phyloP scores from a whole-genome alignment of 306 rosid species.

The Cucurbita moschata region DNA sequence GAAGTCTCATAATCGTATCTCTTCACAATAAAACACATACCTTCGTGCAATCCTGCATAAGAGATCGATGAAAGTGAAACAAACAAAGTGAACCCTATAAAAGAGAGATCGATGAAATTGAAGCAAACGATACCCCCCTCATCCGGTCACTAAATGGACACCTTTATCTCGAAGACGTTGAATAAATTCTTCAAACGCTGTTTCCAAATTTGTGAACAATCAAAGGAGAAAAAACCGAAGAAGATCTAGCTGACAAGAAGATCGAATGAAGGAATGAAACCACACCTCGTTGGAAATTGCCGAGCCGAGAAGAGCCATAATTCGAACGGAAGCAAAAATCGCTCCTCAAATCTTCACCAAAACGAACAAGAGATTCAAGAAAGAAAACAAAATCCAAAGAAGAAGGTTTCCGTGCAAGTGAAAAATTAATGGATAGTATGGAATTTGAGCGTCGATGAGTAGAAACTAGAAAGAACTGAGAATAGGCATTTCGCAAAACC shows the following conservation, averaged over 20 bases:
- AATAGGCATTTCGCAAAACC: not conserved
- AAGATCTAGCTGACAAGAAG: not conserved
- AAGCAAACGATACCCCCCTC: not conserved
- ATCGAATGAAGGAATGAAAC: not conserved
- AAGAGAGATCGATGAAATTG: not conserved
- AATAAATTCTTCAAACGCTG: not conserved
- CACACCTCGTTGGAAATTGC: constrained; percentile 49
- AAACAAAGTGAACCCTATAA: not conserved
- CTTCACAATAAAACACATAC: not conserved
- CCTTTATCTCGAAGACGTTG: not conserved
- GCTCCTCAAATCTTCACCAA: not conserved
- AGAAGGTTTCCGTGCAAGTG: not conserved
- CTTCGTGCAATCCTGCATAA: not conserved
- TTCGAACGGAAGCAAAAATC: not conserved
- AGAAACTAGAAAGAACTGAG: not conserved
- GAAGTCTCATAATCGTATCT: not conserved
- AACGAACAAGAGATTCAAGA: not conserved
- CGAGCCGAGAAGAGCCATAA: constrained; percentile 72
- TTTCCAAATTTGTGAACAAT: not conserved
- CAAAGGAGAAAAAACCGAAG: not conserved
- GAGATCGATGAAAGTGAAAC: not conserved
- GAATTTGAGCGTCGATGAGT: not conserved
- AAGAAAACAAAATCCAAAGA: not conserved
- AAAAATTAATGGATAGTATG: not conserved
- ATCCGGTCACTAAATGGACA: not conserved